Evolutionary conservation across 345 rosid species (phyloP).

Genomic region (Odontarrhena argentea): DNA sequence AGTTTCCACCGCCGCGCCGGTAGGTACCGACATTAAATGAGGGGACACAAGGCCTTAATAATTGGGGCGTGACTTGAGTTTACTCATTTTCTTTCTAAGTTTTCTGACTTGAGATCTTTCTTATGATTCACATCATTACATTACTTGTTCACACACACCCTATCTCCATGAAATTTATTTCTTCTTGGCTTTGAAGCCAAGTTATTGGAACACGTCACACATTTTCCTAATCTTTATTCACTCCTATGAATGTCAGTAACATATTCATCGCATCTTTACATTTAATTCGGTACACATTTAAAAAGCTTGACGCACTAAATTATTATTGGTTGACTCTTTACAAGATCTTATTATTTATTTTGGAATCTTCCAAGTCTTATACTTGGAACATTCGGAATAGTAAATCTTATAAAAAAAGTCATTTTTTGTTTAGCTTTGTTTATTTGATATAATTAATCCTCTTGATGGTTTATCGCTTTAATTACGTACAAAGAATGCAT

Average conservation of each 20-base stretch:
- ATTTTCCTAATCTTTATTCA: not conserved
- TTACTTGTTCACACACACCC: constrained; percentile 30
- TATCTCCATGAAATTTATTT: constrained; percentile 9
- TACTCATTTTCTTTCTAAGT: constrained; percentile 13
- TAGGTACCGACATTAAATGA: constrained; percentile 38
- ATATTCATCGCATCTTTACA: constrained; percentile 25
- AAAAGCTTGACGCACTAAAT: not conserved
- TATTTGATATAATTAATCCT: no score
- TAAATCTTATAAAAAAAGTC: not conserved
- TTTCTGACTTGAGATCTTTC: not conserved
- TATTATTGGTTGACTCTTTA: not conserved
- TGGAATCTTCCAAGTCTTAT: not conserved
- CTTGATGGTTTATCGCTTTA: no score
- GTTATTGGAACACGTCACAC: constrained; percentile 15
- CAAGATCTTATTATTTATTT: not conserved
- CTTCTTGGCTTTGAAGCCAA: constrained; percentile 37
- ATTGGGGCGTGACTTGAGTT: constrained; percentile 33
- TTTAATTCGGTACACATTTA: constrained; percentile 8
- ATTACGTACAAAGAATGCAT: no score
- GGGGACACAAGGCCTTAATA: constrained; percentile 31
- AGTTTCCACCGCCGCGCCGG: constrained; percentile 34
- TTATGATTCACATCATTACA: constrained; percentile 33
- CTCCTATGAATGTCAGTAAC: not conserved
- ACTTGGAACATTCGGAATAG: not conserved
- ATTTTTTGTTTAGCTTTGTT: no score